Percentiles rank a stretch among this genome's conserved stretches.
These are phyloP conservation scores for Trifolium dubium DNA, from an alignment of 306 rosid species.

Conservation along the genomic window DNA sequence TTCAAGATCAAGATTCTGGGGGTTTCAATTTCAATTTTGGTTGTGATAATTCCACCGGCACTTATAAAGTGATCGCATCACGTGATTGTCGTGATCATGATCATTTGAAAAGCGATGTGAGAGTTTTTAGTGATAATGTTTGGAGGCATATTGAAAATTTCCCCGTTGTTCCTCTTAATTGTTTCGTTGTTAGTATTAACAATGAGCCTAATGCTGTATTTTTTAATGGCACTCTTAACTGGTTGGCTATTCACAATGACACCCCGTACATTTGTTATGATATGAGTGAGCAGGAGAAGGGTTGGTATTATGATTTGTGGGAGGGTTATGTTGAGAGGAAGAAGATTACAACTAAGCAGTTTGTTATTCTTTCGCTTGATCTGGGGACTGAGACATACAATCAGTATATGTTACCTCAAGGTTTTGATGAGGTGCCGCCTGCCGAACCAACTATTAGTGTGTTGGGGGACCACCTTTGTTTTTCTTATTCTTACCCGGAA, in stretches of 20 bases:
- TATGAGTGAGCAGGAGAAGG: too few relatives aligned
- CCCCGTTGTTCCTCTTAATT: not conserved
- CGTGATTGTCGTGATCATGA: too few relatives aligned
- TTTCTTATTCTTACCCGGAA: not conserved
- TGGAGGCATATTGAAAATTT: constrained; percentile 16
- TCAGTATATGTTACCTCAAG: not conserved
- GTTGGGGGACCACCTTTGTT: not conserved
- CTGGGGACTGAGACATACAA: constrained; percentile 4
- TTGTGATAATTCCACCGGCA: not conserved
- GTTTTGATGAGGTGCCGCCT: not conserved
- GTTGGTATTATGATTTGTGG: too few relatives aligned
- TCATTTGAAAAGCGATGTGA: not conserved
- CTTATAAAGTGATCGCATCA: not conserved
- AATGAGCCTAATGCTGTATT: not conserved
- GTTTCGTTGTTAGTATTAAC: too few relatives aligned
- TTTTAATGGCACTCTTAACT: not conserved
- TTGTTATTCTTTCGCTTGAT: not conserved
- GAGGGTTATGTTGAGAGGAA: too few relatives aligned
- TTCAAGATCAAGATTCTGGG: not conserved
- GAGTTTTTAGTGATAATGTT: not conserved
- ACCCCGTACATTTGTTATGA: too few relatives aligned
- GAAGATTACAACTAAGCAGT: too few relatives aligned
- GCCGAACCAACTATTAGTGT: not conserved
- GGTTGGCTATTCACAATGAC: not conserved
- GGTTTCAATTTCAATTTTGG: not conserved